phyloP scores from a whole-genome alignment of 768 basidiomycete species.

The Hortiboletus flavorubellus region DNA sequence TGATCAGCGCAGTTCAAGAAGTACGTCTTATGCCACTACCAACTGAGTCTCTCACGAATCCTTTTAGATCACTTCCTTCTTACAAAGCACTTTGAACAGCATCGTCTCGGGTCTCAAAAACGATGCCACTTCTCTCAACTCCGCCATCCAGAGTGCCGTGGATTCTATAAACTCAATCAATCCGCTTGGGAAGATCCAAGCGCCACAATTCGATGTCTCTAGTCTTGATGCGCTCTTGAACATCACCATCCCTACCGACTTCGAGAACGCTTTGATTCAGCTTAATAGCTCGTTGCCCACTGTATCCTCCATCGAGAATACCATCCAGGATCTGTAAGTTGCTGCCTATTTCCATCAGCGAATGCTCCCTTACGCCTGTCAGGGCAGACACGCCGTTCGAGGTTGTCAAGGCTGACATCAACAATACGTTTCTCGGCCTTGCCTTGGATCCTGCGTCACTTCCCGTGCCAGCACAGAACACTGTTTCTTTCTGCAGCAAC shows the following conservation, averaged over 20 bases:
- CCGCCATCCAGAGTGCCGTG: conserved; percentile 59
- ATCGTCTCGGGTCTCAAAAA: conserved; percentile 72
- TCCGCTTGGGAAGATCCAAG: conserved; percentile 63
- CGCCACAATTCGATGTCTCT: conserved; percentile 73
- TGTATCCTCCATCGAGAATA: conserved; percentile 67
- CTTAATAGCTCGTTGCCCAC: conserved; percentile 83
- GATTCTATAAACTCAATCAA: conserved; percentile 72
- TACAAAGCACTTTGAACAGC: conserved; percentile 54
- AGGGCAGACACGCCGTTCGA: conserved; percentile 89
- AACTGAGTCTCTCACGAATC: conserved; percentile 9
- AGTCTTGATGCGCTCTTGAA: conserved; percentile 71
- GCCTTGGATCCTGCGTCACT: conserved; percentile 68
- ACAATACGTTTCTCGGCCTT: conserved; percentile 75
- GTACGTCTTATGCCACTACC: conserved; percentile 40
- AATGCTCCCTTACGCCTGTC: neutral
- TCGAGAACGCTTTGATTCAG: conserved; percentile 66
- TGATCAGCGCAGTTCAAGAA: conserved; percentile 81
- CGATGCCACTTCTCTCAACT: conserved; percentile 66
- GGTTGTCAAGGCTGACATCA: conserved; percentile 82
- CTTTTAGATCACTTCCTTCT: conserved; percentile 64
- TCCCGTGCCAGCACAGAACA: conserved; percentile 70
- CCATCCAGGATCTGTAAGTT: conserved; percentile 64
- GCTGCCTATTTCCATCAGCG: neutral
- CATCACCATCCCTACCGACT: conserved; percentile 73
- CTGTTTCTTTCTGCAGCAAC: conserved; percentile 69